Conservation (phyloP, 2,329 filamentous ascomycete species). For the Colletotrichum sp. region DNA sequence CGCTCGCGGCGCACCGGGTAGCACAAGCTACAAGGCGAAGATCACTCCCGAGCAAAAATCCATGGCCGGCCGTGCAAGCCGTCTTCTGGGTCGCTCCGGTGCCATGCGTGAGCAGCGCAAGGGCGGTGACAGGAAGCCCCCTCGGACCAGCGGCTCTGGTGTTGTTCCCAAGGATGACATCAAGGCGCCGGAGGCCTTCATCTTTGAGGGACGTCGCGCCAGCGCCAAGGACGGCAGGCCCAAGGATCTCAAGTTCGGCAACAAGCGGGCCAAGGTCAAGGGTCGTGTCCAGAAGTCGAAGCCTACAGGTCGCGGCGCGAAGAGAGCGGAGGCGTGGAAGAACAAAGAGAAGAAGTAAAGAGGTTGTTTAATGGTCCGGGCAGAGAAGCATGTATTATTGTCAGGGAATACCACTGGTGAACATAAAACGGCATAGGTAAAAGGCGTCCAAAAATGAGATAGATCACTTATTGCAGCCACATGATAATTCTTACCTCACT, state of each 20-base stretch:
- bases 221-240: conserved; percentile 69
- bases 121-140: conserved; percentile 26
- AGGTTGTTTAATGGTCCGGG: background rate
- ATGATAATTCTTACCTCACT: background rate
- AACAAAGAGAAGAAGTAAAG: conserved; percentile 35
- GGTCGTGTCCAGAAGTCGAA: conserved; percentile 42
- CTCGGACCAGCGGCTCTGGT: conserved; percentile 22
- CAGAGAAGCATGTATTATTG: background rate
- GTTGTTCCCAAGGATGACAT: conserved; percentile 32
- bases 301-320: conserved; percentile 42
- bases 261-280: conserved; percentile 56
- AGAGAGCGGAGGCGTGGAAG: conserved; percentile 50
- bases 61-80: conserved; percentile 73
- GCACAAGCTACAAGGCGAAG: conserved; percentile 71
- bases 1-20: conserved; percentile 28
- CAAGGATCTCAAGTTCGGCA: conserved; percentile 63
- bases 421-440: background rate
- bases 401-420: background rate
- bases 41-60: conserved; percentile 73
- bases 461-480: background rate
- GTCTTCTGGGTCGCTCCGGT: conserved; percentile 74
- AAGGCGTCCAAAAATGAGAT: background rate
- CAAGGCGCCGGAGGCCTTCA: conserved; percentile 70
- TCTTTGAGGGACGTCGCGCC: conserved; percentile 84
- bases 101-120: conserved; percentile 49